Conservation (phyloP, 176 grass and related monocot genomes). For the Triticum monococcum region DNA sequence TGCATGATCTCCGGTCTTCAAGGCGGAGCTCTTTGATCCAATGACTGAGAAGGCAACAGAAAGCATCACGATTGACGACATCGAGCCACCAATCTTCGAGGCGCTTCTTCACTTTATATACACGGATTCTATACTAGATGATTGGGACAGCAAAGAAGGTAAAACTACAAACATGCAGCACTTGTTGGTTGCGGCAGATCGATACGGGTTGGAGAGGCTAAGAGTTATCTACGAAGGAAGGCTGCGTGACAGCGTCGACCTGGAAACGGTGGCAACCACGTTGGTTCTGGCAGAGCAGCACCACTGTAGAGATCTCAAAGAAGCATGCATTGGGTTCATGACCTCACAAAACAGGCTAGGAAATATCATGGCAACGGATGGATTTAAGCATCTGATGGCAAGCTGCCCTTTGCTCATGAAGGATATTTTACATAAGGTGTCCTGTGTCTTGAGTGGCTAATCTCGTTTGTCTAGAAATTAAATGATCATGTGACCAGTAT, state of each 20-base stretch:
- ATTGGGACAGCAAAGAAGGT: neutral
- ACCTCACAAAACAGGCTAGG: too few relatives aligned
- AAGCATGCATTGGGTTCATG: too few relatives aligned
- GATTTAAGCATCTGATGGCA: too few relatives aligned
- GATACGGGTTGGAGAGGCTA: slow-evolving; percentile 21
- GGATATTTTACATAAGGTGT: neutral
- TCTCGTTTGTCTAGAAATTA: neutral
- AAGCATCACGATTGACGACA: neutral
- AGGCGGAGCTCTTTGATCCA: neutral
- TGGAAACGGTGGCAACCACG: neutral
- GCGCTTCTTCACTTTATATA: neutral
- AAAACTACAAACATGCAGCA: neutral
- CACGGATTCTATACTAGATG: neutral
- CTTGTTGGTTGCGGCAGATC: neutral
- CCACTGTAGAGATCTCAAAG: too few relatives aligned
- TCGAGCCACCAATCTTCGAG: neutral
- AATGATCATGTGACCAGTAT: too few relatives aligned
- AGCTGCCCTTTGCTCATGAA: too few relatives aligned
- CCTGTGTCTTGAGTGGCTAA: neutral
- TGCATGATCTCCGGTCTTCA: neutral
- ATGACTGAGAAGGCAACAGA: neutral
- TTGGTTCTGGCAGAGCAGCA: neutral
- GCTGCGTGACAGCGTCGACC: neutral
- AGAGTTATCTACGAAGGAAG: neutral
- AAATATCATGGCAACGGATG: too few relatives aligned